These are phyloP conservation scores for Scleroderma citrinum DNA, from an alignment of 768 basidiomycete species.

Conservation along the genomic window DNA sequence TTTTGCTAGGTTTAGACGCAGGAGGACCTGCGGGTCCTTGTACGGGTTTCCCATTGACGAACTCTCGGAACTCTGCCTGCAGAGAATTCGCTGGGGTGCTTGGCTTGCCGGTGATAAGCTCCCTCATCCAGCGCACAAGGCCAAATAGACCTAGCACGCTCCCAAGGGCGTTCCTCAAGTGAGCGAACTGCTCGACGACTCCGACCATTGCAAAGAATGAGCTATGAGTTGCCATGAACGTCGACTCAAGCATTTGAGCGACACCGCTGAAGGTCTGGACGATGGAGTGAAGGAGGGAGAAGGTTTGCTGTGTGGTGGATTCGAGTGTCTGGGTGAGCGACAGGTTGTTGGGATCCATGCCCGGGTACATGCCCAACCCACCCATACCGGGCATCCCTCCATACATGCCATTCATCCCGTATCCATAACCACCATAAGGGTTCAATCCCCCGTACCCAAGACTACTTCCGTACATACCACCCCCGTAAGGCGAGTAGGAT, in stretches of 20 bases:
- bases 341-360: slow-evolving; percentile 46
- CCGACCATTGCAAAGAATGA: slow-evolving; percentile 96
- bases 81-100: slow-evolving; percentile 34
- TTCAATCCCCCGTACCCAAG: slow-evolving; percentile 39
- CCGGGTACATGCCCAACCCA: slow-evolving; percentile 34
- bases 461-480: slow-evolving; percentile 27
- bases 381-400: slow-evolving; percentile 35
- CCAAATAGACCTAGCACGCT: slow-evolving; percentile 93
- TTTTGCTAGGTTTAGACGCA: slow-evolving; percentile 66
- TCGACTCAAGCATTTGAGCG: slow-evolving; percentile 95
- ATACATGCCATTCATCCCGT: slow-evolving; percentile 48
- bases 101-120: slow-evolving; percentile 45
- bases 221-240: slow-evolving; percentile 95
- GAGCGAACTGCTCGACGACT: slow-evolving; percentile 91
- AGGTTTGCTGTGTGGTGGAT: slow-evolving; percentile 85
- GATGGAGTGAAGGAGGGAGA: slow-evolving; percentile 87
- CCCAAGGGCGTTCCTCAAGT: slow-evolving; percentile 86
- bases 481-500: slow-evolving; percentile 31
- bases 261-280: slow-evolving; percentile 94
- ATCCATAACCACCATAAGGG: slow-evolving; percentile 37
- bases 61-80: slow-evolving; percentile 69
- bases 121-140: slow-evolving; percentile 79
- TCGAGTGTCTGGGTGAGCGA: slow-evolving; percentile 86
- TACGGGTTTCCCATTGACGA: slow-evolving; percentile 59
- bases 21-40: slow-evolving; percentile 38